These are phyloP conservation scores for Cyamopsis tetragonoloba DNA, from an alignment of 306 rosid genomes.

Conservation along the genomic window DNA sequence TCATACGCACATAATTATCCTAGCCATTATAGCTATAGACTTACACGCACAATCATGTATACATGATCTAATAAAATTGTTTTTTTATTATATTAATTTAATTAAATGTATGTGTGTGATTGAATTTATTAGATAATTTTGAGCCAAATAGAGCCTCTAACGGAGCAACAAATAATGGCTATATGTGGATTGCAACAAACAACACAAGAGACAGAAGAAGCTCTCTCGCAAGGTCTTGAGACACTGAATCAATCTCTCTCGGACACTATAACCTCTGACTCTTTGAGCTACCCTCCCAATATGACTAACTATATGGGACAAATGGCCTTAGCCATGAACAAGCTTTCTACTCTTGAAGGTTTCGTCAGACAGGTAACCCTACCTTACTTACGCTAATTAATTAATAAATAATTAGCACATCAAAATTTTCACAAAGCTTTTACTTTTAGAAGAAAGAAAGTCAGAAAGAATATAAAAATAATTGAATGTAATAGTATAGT, in stretches of 20 bases:
- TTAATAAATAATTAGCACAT: no score
- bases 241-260: conserved; percentile 74
- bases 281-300: conserved; percentile 68
- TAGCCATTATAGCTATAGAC: not conserved
- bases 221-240: conserved; percentile 82
- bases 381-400: no score
- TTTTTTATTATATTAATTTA: not conserved
- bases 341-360: conserved; percentile 80
- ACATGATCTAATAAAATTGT: not conserved
- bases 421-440: not conserved
- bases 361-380: conserved; percentile 84
- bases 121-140: conserved; percentile 50
- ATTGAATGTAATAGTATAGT: no score
- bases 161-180: conserved; percentile 88
- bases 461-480: not conserved
- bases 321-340: conserved; percentile 88
- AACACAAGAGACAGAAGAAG: conserved; percentile 78
- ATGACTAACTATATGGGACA: conserved; percentile 97
- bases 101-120: not conserved
- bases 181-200: conserved; percentile 89
- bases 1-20: not conserved
- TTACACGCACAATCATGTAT: not conserved
- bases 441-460: not conserved
- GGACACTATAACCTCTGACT: conserved; percentile 71
- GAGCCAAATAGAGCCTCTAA: conserved; percentile 76